These are phyloP conservation scores for Neurospora discreta DNA, from an alignment of 495 filamentous ascomycete species.

Conservation along the genomic window DNA sequence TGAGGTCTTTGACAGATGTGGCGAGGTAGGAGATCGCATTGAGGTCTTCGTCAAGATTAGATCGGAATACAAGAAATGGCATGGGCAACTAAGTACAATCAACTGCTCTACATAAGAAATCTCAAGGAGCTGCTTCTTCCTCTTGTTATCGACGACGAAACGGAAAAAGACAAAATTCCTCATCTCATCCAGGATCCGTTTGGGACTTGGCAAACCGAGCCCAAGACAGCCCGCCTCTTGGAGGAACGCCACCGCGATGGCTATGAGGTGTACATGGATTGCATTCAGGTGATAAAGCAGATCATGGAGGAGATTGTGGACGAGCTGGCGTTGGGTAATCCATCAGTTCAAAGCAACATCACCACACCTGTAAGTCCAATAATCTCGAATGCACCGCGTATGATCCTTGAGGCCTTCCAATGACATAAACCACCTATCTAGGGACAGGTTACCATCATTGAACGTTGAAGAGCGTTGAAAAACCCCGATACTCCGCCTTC, in stretches of 20 bases:
- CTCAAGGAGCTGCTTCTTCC: conserved; percentile 8
- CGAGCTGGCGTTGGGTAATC: conserved; percentile 1
- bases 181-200: conserved; percentile 4
- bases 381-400: conserved; percentile 1
- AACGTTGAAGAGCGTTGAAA: not conserved
- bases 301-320: conserved; percentile 3
- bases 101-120: not conserved
- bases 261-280: conserved; percentile 10
- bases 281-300: conserved; percentile 1
- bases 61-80: conserved; percentile 17
- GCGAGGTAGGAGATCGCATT: conserved; percentile 13
- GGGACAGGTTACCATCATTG: not conserved
- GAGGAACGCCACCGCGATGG: conserved; percentile 1
- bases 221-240: not conserved
- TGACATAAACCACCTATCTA: not conserved
- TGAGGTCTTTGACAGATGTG: conserved; percentile 18
- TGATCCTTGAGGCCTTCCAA: not conserved
- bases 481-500: not conserved
- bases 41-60: conserved; percentile 18
- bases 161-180: not conserved
- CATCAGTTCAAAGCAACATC: not conserved
- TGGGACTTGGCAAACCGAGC: conserved; percentile 6
- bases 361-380: conserved; percentile 2
- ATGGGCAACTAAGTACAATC: conserved; percentile 13
- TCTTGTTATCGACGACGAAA: conserved; percentile 1